These are phyloP conservation scores for Calamus simplicifolius DNA, from an alignment of 176 grass and related monocot genomes.

Conservation along the genomic window DNA sequence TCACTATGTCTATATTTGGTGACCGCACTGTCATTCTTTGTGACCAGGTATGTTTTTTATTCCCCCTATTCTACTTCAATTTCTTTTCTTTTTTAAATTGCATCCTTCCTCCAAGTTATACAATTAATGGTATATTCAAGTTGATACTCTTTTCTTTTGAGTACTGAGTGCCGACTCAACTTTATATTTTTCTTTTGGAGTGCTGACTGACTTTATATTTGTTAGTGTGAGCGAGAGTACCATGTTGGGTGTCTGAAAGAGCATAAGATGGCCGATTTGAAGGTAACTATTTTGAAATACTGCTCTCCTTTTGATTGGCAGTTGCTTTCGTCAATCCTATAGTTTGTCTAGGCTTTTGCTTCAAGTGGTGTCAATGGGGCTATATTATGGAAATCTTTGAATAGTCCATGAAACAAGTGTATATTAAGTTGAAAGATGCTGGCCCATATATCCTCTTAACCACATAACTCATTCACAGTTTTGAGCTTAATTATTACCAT, in stretches of 20 bases:
- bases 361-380: too few species aligned
- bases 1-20: conserved; percentile 4
- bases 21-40: conserved; percentile 24
- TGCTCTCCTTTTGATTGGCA: background rate
- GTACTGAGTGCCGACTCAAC: too few species aligned
- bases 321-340: background rate
- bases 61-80: background rate
- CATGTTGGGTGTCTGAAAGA: conserved; percentile 24
- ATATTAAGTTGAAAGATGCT: background rate
- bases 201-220: background rate
- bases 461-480: background rate
- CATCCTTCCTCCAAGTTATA: background rate
- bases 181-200: background rate
- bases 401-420: background rate
- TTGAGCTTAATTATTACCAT: conserved; percentile 2
- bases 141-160: too few species aligned
- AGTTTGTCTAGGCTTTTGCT: background rate
- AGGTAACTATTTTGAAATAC: conserved; percentile 26
- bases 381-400: background rate
- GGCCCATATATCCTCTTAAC: background rate
- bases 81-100: conserved; percentile 1
- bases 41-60: conserved; percentile 30
- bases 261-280: conserved; percentile 69
- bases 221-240: conserved; percentile 28
- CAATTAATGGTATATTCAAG: too few species aligned